A percentile compares a stretch with the other conserved stretches of the same genome.
These are phyloP conservation scores for Penicillium samsonianum DNA, from an alignment of 495 filamentous ascomycete species.

Conservation along the genomic window DNA sequence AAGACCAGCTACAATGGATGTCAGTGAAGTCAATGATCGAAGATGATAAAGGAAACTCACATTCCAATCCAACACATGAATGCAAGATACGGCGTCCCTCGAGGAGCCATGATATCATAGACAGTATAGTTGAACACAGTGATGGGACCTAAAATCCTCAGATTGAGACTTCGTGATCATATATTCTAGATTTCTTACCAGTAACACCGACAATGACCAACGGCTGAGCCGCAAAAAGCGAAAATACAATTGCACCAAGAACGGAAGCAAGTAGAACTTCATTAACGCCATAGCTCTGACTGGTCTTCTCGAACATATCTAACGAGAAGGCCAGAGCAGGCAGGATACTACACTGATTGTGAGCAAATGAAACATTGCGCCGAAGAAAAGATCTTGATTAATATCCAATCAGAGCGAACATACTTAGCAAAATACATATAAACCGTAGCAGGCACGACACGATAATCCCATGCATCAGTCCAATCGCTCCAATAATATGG, in stretches of 20 bases:
- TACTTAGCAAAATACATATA: conserved; percentile 94
- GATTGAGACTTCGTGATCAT: not conserved
- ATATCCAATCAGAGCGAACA: conserved; percentile 23
- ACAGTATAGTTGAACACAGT: conserved; percentile 89
- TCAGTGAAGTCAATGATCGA: conserved; percentile 16
- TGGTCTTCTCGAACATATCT: conserved; percentile 83
- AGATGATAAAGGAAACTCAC: conserved; percentile 36
- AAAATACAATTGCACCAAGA: conserved; percentile 74
- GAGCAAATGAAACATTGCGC: conserved; percentile 15
- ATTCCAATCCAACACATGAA: conserved; percentile 88
- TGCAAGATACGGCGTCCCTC: conserved; percentile 70
- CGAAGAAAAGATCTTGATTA: not conserved
- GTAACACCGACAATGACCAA: conserved; percentile 90
- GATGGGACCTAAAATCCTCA: conserved; percentile 62
- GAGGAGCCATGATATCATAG: conserved; percentile 73
- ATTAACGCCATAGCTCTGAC: conserved; percentile 79
- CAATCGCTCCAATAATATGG: conserved; percentile 80
- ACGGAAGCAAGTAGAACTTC: conserved; percentile 80
- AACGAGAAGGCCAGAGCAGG: conserved; percentile 81
- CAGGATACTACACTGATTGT: conserved; percentile 59
- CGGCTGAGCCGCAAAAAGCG: conserved; percentile 73
- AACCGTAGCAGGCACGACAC: conserved; percentile 75
- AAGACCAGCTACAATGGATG: conserved; percentile 59
- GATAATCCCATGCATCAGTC: conserved; percentile 83
- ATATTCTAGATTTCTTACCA: conserved; percentile 42